Conservation (phyloP, 2,329 filamentous ascomycete species). For the Colletotrichum sp. region DNA sequence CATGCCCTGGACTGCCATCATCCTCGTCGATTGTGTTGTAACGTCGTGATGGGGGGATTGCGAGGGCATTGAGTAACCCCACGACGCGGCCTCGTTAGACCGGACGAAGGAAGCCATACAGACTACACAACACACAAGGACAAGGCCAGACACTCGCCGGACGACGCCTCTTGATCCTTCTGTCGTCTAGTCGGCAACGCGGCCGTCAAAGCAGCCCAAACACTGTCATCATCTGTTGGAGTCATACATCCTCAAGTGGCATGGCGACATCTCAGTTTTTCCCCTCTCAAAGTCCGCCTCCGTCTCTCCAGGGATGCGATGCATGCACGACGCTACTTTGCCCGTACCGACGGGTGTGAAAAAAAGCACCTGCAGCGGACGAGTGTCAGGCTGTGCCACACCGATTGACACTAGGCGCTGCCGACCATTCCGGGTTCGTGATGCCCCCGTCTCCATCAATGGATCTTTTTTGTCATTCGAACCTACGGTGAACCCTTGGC, state of each 20-base stretch:
- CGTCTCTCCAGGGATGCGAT: background rate
- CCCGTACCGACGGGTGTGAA: background rate
- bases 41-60: background rate
- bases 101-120: background rate
- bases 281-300: background rate
- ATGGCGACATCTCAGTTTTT: background rate
- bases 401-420: background rate
- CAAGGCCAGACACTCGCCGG: background rate
- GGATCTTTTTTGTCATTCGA: constrained; percentile 11
- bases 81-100: background rate
- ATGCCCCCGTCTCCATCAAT: constrained; percentile 9
- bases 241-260: background rate
- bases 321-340: background rate
- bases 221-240: background rate
- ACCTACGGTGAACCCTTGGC: constrained; percentile 6
- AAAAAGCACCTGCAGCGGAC: background rate
- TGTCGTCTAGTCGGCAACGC: background rate
- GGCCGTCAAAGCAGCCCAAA: background rate
- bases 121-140: background rate
- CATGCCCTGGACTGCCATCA: background rate
- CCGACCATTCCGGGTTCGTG: constrained; percentile 5
- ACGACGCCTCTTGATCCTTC: background rate
- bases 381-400: constrained; percentile 10
- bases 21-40: background rate
- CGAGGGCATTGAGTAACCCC: background rate